Base-by-base conservation (phyloP, 2,329 filamentous ascomycete species). In the Tolypocladium pustulatum region DNA sequence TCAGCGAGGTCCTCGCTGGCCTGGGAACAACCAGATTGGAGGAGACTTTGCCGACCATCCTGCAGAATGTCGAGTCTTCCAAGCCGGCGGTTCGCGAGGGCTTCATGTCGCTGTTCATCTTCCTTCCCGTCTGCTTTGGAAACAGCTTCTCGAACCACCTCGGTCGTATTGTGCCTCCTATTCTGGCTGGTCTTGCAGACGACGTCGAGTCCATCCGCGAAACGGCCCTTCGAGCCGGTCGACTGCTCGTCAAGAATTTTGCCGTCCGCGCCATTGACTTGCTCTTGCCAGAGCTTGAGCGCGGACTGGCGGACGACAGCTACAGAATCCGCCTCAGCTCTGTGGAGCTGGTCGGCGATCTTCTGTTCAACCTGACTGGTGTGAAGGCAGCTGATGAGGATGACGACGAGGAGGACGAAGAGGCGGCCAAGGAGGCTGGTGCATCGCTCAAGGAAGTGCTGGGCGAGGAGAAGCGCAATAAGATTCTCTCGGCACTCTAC, bases 31-130 rank as follows among this genome's bases (percentile, higher is more conserved):
- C 88, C 56, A 89, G 94, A 65, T 78, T 99, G 65, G 94, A 99
- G 73, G 95, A 99, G 75, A 97, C 92, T 6, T 78, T 99, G 53
- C 95, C 94, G 43, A 97, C 93, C 15, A 96, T 99, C 66, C 76
- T 99, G 46, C 93, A 97, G 68, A 99, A 99, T 68, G 93, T 96
- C 64, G 87, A 91, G 65, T 97, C 93, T 67, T 85, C 88, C 65
- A 97, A 96, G 74, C 72, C 94, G 22, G 86, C 91, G 58, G 91
- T 99, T 63, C 87, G 94, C 67, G 94, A 99, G 79, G 94, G 94
- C 53, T 99, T 99, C 78, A 99, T 99, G 94, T 97, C 94, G 9
- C 82, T 99, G 46, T 99, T 99, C 76, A 97, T 99, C 65, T 99
- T 97, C 82, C 85, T 99, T 76, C 94, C 94, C 15, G 94, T 96